Evolutionary conservation across 176 grass and related monocot genomes (phyloP).

Genomic region (Juncus inflexus): DNA sequence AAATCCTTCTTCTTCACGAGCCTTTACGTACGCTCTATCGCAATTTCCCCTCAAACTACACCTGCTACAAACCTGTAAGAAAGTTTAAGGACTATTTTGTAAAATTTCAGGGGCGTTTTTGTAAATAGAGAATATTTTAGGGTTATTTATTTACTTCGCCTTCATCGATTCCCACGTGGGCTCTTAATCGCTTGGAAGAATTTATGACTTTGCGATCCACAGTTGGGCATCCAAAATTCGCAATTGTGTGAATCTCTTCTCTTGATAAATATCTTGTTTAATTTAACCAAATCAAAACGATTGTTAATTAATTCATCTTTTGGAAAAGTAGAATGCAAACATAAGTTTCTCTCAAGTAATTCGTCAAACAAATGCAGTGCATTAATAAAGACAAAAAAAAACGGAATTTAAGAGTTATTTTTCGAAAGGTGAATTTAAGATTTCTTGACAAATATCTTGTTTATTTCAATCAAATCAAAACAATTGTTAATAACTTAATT

Average conservation of each 20-base stretch:
- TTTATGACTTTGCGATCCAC: constrained; percentile 83
- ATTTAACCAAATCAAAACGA: background rate
- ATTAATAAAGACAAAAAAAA: background rate
- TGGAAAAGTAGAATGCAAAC: too few species aligned
- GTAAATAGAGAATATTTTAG: background rate
- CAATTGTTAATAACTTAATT: too few species aligned
- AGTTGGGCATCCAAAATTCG: constrained; percentile 61
- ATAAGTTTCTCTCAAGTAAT: too few species aligned
- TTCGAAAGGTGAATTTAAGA: background rate
- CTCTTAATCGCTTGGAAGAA: constrained; percentile 73
- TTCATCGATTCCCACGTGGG: constrained; percentile 78
- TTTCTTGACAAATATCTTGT: constrained; percentile 73
- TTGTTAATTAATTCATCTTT: too few species aligned
- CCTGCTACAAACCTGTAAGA: constrained; percentile 77
- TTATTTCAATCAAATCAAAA: background rate
- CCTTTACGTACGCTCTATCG: constrained; percentile 79
- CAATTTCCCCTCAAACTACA: constrained; percentile 80
- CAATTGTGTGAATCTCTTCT: constrained; percentile 49
- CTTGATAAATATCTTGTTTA: constrained; percentile 66
- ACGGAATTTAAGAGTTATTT: background rate
- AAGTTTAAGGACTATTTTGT: constrained; percentile 11
- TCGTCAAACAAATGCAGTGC: constrained; percentile 20
- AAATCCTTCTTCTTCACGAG: constrained; percentile 56
- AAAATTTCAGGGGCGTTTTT: background rate
- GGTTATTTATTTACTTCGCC: constrained; percentile 47